Evolutionary conservation across 192 early-diverging fungal species (phyloP), one percentile per base, ranked within the genome.

Genomic region (Backusella tarrabulga): DNA sequence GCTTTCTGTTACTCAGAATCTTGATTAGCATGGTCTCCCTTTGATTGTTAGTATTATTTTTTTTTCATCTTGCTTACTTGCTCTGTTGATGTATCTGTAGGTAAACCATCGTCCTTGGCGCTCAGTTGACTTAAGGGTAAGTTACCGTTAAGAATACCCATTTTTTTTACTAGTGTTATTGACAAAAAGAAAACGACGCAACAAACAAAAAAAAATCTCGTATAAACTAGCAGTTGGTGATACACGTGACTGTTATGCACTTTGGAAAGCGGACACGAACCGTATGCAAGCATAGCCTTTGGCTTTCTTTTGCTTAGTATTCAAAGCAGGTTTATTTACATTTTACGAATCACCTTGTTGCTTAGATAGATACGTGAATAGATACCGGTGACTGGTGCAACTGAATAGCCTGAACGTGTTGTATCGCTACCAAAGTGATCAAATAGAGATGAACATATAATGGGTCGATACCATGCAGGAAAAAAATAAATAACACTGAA

Each of bases 81-180:
- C 12, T 81, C 67, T 23, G 86, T 80, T 0, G 91, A 93, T 0
- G 92, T 87, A 5, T 88, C 85, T 17, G 91, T 89, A 12, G 86
- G 84, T 9, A 86, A 73, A 34, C 78, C 86, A 77, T 93, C 92
- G 77, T 89, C 87, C 5, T 83, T 78, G 70, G 74, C 81, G 34
- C 76, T 76, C 26, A 78, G n/a, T 34, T 74, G 67, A 42, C 11
- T 11, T 38, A 74, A 73, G 38, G 71, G 44, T 3, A 52, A 67
- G 32, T 35, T 14, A 9, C 75, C 79, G 11, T 67, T 74, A 35
- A 76, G 72, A 23, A 74, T 77, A 42, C 72, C 72, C 76, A 77
- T 77, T 6, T 7, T 63, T 34, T 7, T 23, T 68, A 15, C 32
- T 32, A 32, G 32, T 32, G 32, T 3, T 34, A 6, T 69, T 74